Percentiles rank a stretch among this genome's conserved stretches.
These are phyloP conservation scores for Carex scoparia DNA, from an alignment of 176 grass and related monocot genomes.

Conservation along the genomic window DNA sequence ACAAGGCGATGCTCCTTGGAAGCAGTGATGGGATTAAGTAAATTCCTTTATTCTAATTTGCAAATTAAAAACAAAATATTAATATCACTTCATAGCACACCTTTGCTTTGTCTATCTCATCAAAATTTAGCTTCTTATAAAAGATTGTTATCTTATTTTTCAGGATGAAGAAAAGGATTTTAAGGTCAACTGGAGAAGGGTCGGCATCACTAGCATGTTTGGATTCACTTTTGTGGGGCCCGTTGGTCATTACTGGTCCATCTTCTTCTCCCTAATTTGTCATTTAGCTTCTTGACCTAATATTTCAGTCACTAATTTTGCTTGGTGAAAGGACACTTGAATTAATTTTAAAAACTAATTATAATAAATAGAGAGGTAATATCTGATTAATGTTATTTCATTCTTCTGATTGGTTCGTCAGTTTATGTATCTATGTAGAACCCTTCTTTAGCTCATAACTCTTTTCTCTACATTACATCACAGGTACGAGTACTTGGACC, in stretches of 20 bases:
- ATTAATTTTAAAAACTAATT: neutral
- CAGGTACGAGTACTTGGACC: constrained; percentile 94
- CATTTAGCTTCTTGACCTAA: neutral
- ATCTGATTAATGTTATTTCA: neutral
- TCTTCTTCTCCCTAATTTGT: constrained; percentile 19
- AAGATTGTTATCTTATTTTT: constrained; percentile 23
- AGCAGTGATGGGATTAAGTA: neutral
- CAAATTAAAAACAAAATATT: neutral
- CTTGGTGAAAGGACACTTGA: neutral
- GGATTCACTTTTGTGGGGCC: constrained; percentile 94
- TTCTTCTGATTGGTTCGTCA: neutral
- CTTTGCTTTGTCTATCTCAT: neutral
- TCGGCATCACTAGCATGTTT: constrained; percentile 81
- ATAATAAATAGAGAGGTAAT: neutral
- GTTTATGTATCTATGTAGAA: neutral
- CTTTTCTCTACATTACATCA: neutral
- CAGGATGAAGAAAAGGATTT: constrained; percentile 72
- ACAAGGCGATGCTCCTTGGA: no score
- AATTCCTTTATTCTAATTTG: neutral
- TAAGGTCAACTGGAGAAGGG: constrained; percentile 92
- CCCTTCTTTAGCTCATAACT: neutral
- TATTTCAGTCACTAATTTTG: neutral
- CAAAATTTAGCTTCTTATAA: neutral
- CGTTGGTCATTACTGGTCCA: constrained; percentile 87
- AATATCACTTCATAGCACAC: neutral